These are phyloP conservation scores for Naumovozyma castellii DNA, from an alignment of 805 yeast genomes.

Conservation along the genomic window DNA sequence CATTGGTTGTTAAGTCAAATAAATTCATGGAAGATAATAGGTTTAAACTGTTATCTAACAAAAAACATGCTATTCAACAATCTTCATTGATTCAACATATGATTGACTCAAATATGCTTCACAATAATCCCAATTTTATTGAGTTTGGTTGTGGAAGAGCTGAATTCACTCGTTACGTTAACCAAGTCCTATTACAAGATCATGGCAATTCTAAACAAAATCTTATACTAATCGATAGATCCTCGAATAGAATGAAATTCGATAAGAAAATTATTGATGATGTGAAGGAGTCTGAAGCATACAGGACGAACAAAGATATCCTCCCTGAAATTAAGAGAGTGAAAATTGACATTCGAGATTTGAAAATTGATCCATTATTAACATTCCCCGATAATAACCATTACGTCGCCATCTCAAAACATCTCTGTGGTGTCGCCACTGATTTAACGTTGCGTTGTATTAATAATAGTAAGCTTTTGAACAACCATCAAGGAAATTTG, in stretches of 20 bases:
- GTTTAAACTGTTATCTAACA: slow-evolving; percentile 39
- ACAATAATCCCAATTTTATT: slow-evolving; percentile 32
- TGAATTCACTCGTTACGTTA: slow-evolving; percentile 63
- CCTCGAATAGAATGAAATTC: slow-evolving; percentile 66
- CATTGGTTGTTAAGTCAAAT: slow-evolving; percentile 2
- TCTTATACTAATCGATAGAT: slow-evolving; percentile 65
- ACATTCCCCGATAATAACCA: not conserved
- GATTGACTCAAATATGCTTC: slow-evolving; percentile 29
- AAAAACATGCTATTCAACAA: slow-evolving; percentile 77
- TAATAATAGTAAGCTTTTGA: slow-evolving; percentile 28
- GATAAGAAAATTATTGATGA: slow-evolving; percentile 48
- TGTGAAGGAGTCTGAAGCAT: slow-evolving; percentile 38
- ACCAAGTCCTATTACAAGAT: slow-evolving; percentile 10
- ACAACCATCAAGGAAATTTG: slow-evolving; percentile 16
- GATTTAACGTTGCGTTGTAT: slow-evolving; percentile 71
- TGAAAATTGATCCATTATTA: slow-evolving; percentile 42
- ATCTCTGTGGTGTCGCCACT: slow-evolving; percentile 89
- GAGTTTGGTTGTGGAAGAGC: slow-evolving; percentile 93
- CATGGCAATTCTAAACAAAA: slow-evolving; percentile 11
- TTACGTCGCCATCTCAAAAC: slow-evolving; percentile 68
- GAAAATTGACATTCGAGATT: slow-evolving; percentile 73
- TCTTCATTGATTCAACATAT: slow-evolving; percentile 68
- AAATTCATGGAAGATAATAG: slow-evolving; percentile 31
- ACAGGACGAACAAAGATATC: slow-evolving; percentile 2
- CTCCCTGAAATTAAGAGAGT: slow-evolving; percentile 5